phyloP scores from a whole-genome alignment of 441 rosid genomes.

The Gossypium trilobum region DNA sequence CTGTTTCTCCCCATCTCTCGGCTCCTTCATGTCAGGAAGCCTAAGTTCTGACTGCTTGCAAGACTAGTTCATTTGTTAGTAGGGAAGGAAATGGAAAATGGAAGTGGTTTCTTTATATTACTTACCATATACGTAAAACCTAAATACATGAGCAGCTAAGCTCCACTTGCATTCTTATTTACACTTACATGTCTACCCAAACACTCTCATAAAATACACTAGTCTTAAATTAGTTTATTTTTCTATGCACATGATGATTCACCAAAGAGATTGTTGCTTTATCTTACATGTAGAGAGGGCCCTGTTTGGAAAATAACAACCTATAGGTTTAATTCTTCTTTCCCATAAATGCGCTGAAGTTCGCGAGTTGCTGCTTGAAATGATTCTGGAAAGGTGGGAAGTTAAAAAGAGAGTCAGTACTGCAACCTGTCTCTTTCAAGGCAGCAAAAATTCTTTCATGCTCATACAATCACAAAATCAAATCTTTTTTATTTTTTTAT shows the following conservation, averaged over 20 bases:
- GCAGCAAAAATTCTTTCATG: not conserved
- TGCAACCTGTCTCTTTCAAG: not conserved
- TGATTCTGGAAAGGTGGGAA: constrained; percentile 35
- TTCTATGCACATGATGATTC: constrained; percentile 14
- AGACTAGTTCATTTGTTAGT: not conserved
- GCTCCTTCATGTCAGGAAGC: not conserved
- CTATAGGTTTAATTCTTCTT: constrained; percentile 45
- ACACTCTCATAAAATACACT: not conserved
- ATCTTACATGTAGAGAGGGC: constrained; percentile 2
- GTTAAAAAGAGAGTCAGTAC: not conserved
- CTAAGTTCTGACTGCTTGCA: not conserved
- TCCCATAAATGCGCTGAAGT: constrained; percentile 57
- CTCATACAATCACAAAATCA: not conserved
- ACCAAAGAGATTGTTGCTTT: not conserved
- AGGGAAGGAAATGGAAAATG: not conserved
- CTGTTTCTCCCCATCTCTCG: not conserved
- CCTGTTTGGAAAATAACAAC: not conserved
- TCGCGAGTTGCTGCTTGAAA: constrained; percentile 63
- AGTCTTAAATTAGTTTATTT: not conserved
- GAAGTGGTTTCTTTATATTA: not conserved
- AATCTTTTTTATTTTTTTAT: too few species aligned
- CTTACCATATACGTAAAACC: not conserved
- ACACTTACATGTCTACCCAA: not conserved
- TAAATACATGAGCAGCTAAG: not conserved
- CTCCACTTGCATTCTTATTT: not conserved